Conservation (phyloP, 495 filamentous ascomycete genomes). For the Aspergillus biplanus region DNA sequence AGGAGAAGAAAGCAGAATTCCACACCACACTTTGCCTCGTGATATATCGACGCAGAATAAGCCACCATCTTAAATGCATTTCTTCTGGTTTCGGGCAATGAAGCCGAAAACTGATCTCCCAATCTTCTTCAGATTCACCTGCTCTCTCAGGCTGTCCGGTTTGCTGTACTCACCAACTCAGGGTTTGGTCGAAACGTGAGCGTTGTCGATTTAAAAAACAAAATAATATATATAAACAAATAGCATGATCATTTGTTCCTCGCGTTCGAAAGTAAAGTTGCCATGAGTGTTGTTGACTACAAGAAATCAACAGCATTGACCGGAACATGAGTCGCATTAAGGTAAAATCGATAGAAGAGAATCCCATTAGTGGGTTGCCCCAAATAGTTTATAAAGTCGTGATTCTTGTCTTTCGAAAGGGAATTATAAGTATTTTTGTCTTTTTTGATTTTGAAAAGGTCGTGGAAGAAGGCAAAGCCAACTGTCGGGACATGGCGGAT, state of each 20-base stretch:
- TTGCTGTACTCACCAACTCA: neutral
- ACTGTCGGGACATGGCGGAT: conserved; percentile 7
- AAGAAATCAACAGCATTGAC: neutral
- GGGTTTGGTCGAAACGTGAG: no score
- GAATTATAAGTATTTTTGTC: conserved; percentile 12
- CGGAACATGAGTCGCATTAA: conserved; percentile 4
- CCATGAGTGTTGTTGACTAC: neutral
- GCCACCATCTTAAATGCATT: conserved; percentile 12
- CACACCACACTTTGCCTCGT: conserved; percentile 31
- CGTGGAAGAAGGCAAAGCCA: conserved; percentile 5
- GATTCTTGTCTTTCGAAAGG: conserved; percentile 22
- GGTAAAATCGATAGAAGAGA: conserved; percentile 32
- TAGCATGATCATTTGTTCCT: no score
- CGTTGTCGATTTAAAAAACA: no score
- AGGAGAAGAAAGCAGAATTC: conserved; percentile 24
- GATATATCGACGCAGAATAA: conserved; percentile 29
- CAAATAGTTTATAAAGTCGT: conserved; percentile 38
- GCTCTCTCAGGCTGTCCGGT: neutral
- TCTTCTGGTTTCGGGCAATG: conserved; percentile 1
- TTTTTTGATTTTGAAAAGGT: neutral
- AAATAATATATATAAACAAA: no score
- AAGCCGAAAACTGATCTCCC: neutral
- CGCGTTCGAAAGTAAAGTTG: no score
- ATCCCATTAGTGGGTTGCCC: conserved; percentile 41
- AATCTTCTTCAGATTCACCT: neutral